Evolutionary conservation across 495 filamentous ascomycete species (phyloP).

Genomic region (Antarctomyces pellizariae): DNA sequence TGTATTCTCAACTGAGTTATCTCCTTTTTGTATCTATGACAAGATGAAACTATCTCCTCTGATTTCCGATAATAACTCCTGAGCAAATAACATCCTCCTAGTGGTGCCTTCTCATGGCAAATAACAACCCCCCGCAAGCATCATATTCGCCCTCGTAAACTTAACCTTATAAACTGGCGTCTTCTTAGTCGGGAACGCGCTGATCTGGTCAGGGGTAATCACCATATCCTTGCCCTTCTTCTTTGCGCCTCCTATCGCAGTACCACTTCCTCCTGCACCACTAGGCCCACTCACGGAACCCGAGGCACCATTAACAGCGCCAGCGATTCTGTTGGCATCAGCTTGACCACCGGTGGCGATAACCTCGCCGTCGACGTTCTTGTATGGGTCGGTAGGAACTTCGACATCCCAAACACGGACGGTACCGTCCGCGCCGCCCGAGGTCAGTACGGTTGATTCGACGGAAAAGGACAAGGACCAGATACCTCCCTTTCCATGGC

Average conservation of each 20-base stretch:
- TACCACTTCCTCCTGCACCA: slow-evolving; percentile 14
- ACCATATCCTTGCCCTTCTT: slow-evolving; percentile 79
- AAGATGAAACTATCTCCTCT: too few species aligned
- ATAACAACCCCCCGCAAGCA: slow-evolving; percentile 73
- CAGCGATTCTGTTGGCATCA: slow-evolving; percentile 26
- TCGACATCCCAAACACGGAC: slow-evolving; percentile 86
- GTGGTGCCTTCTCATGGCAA: too few species aligned
- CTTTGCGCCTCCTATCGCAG: slow-evolving; percentile 31
- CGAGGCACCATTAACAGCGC: slow-evolving; percentile 14
- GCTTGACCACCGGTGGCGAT: slow-evolving; percentile 25
- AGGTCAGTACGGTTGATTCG: slow-evolving; percentile 70
- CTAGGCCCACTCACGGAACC: slow-evolving; percentile 12
- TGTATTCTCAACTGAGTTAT: too few species aligned
- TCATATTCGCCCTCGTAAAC: slow-evolving; percentile 82
- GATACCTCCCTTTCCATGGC: slow-evolving; percentile 82
- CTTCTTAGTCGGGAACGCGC: slow-evolving; percentile 85
- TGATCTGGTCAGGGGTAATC: slow-evolving; percentile 80
- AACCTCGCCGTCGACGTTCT: slow-evolving; percentile 27
- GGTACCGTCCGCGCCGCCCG: slow-evolving; percentile 76
- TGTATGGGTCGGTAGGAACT: slow-evolving; percentile 26
- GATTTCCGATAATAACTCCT: too few species aligned
- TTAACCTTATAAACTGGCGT: slow-evolving; percentile 80
- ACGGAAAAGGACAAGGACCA: slow-evolving; percentile 81
- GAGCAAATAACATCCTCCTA: too few species aligned
- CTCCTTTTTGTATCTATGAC: too few species aligned